Conservation (phyloP, 495 filamentous ascomycete genomes). For the Talaromyces ruber region DNA sequence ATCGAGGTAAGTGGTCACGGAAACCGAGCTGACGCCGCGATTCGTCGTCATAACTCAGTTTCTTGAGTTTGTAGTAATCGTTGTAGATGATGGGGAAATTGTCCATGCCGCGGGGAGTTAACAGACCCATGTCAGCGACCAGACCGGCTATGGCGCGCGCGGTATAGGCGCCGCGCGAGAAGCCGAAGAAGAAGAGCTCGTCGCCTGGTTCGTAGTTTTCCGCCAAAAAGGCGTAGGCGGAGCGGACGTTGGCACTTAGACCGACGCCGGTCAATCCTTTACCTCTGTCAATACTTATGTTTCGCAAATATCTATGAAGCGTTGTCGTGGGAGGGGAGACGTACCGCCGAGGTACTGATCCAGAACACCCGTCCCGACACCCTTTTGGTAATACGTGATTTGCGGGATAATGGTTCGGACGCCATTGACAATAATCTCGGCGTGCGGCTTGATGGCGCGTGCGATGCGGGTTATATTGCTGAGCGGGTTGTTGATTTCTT, state of each 20-base stretch:
- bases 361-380: slow-evolving; percentile 37
- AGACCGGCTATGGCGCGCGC: slow-evolving; percentile 47
- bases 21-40: slow-evolving; percentile 11
- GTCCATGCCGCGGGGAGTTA: slow-evolving; percentile 30
- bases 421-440: slow-evolving; percentile 14
- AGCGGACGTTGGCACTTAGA: slow-evolving; percentile 36
- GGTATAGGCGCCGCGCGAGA: slow-evolving; percentile 52
- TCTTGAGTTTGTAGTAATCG: slow-evolving; percentile 32
- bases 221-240: slow-evolving; percentile 41
- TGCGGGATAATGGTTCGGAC: slow-evolving; percentile 26
- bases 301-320: too few species aligned
- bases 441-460: slow-evolving; percentile 24
- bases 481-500: slow-evolving; percentile 20
- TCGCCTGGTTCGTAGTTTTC: slow-evolving; percentile 45
- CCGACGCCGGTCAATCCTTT: slow-evolving; percentile 26
- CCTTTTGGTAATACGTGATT: slow-evolving; percentile 47
- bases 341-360: slow-evolving; percentile 14
- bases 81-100: slow-evolving; percentile 37
- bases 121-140: slow-evolving; percentile 41
- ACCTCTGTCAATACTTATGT: background rate
- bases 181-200: slow-evolving; percentile 52
- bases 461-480: slow-evolving; percentile 37
- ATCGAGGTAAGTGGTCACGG: slow-evolving; percentile 10
- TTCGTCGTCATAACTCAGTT: slow-evolving; percentile 17
- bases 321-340: background rate